A percentile compares a stretch with the other conserved stretches of the same genome.
These are phyloP conservation scores for Sonneratia caseolaris DNA, from an alignment of 345 rosid species.

Conservation along the genomic window DNA sequence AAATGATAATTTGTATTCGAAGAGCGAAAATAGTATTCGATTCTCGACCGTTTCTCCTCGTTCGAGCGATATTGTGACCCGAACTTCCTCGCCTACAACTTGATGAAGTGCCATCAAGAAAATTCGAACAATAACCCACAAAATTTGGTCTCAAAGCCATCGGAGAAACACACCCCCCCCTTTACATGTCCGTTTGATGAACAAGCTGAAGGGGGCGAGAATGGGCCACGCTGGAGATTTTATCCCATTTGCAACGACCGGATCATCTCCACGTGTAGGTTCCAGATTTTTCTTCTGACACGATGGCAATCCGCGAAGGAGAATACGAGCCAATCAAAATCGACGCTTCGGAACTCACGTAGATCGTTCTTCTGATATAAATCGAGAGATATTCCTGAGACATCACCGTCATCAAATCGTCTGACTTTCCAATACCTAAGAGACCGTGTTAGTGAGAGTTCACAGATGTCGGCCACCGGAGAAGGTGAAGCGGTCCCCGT, in stretches of 20 bases:
- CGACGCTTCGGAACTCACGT: neutral
- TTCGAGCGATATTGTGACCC: conserved; percentile 17
- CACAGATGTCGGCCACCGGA: conserved; percentile 16
- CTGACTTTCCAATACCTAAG: neutral
- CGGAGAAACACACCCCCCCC: conserved; percentile 36
- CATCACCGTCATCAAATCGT: neutral
- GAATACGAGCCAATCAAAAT: conserved; percentile 18
- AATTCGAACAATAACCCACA: neutral
- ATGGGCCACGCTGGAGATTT: neutral
- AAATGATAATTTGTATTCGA: too few relatives aligned
- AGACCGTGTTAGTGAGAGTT: neutral
- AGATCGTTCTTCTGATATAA: conserved; percentile 26
- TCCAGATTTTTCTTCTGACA: conserved; percentile 21
- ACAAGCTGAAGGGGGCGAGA: neutral
- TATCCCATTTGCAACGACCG: neutral
- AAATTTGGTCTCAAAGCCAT: conserved; percentile 12
- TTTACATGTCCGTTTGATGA: neutral
- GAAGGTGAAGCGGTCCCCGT: conserved; percentile 20
- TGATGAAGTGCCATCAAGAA: neutral
- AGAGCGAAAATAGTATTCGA: neutral
- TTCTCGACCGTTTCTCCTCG: conserved; percentile 7
- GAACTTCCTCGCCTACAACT: neutral
- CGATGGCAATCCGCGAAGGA: conserved; percentile 26
- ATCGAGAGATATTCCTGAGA: neutral
- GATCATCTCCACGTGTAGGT: conserved; percentile 36